phyloP scores from a whole-genome alignment of 2,329 filamentous ascomycete species.

The Epichloe scottii region DNA sequence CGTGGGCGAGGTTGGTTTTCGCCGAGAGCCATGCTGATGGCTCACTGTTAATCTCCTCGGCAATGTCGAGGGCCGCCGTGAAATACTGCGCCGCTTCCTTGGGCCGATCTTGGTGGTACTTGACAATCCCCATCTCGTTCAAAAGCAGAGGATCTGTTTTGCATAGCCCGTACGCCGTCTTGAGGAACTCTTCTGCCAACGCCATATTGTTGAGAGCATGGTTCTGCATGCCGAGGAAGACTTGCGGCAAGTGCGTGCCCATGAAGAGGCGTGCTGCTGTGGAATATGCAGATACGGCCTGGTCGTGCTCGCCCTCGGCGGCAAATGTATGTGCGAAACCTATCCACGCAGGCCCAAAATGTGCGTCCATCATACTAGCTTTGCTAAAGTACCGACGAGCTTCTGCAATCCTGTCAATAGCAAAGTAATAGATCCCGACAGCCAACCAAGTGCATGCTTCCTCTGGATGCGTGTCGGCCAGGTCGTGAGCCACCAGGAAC shows the following conservation, averaged over 20 bases:
- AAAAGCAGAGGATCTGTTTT: constrained; percentile 77
- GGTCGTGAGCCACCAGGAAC: constrained; percentile 83
- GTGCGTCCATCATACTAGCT: constrained; percentile 91
- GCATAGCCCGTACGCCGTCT: constrained; percentile 74
- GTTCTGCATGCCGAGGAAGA: constrained; percentile 98
- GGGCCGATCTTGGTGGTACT: constrained; percentile 78
- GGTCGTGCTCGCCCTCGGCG: constrained; percentile 93
- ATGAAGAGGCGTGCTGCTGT: constrained; percentile 92
- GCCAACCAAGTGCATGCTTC: constrained; percentile 90
- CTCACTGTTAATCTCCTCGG: constrained; percentile 70
- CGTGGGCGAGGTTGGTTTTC: constrained; percentile 80
- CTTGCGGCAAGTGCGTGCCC: constrained; percentile 87
- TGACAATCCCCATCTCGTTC: constrained; percentile 93
- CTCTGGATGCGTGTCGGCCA: constrained; percentile 82
- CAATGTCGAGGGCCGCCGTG: constrained; percentile 61
- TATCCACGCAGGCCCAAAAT: constrained; percentile 97
- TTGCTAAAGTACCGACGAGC: constrained; percentile 95
- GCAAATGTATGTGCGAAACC: constrained; percentile 98
- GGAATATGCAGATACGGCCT: constrained; percentile 94
- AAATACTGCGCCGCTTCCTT: constrained; percentile 69
- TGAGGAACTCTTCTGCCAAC: constrained; percentile 86
- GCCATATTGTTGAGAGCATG: constrained; percentile 91
- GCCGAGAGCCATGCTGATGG: constrained; percentile 72
- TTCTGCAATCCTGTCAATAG: constrained; percentile 80
- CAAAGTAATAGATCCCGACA: constrained; percentile 88